Evolutionary conservation across 1,284 basidiomycete genomes (phyloP), one percentile per base, ranked within the genome.

Genomic region (Lentinula novae-zelandiae): DNA sequence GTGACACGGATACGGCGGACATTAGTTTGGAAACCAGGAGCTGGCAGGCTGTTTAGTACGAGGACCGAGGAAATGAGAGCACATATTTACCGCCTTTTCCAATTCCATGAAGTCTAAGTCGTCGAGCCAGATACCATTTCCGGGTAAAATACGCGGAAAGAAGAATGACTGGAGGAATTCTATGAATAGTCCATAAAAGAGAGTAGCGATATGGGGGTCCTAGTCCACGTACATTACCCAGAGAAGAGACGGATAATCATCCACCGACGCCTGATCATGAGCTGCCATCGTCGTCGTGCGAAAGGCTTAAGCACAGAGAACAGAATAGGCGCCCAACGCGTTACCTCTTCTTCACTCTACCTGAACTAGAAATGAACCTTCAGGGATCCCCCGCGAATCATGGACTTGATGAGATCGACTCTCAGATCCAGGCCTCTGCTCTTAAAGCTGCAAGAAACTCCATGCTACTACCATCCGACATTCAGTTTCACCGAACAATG

Each of bases 401-500:
- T 15, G 63, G 65, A 0, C 80, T 80, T 58, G 68, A 76, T 49
- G 70, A 66, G 0, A 76, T 75, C 64, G 82, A 87, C 64, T 69
- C 76, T 6, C 68, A 77, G 39, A 70, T 90, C 2, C 90, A 90
- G 68, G 72, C 73, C 0, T 72, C 78, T 15, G 86, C 85, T 0
- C 78, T 91, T 15, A 79, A 81, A 55, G 78, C 86, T 4, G 89
- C 87, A 2, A 81, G 83, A 62, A 75, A 79, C 57, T 81, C 88
- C 0, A 82, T 81, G 4, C 75, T 75, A 0, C 74, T 91, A 5
- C 89, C 89, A 12, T 59, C 74, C 9, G 94, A 96, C 73, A 76
- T 96, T 62, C 75, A 81, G 50, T 96, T 96, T 72, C 90, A 96
- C 73, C 86, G 91, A 44, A 92, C 94, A 2, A 82, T 97, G 64